Percentiles rank a stretch among this genome's conserved stretches.
Evolutionary conservation across 352 stramenopile genomes (phyloP).

Genomic region (Hyaloperonospora brassicae): DNA sequence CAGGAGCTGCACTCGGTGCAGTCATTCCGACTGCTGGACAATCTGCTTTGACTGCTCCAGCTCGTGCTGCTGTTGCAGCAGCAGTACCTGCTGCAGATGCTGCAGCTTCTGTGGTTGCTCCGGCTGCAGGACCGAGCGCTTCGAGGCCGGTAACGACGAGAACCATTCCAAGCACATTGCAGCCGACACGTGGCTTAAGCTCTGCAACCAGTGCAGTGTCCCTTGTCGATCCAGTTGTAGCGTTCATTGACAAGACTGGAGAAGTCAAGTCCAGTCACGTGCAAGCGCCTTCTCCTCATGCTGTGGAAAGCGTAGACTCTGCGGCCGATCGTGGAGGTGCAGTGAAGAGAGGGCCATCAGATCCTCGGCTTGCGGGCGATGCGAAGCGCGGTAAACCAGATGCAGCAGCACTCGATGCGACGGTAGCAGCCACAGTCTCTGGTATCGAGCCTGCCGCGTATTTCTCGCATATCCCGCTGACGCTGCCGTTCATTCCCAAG

Average conservation of each 20-base stretch:
- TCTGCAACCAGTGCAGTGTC: conserved; percentile 6
- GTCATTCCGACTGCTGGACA: background rate
- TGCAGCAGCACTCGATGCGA: background rate
- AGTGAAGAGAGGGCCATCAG: conserved; percentile 13
- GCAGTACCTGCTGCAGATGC: conserved; percentile 3
- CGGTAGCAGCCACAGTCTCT: conserved; percentile 3
- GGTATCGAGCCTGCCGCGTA: conserved; percentile 22
- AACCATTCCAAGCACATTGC: conserved; percentile 15
- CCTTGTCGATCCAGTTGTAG: conserved; percentile 38
- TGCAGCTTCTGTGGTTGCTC: background rate
- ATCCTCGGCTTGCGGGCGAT: conserved; percentile 13
- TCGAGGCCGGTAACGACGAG: background rate
- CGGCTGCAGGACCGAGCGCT: background rate
- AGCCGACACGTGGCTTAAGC: conserved; percentile 4
- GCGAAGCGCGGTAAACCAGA: conserved; percentile 28
- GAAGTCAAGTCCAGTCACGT: conserved; percentile 12
- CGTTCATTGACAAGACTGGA: conserved; percentile 63
- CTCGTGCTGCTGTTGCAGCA: conserved; percentile 4
- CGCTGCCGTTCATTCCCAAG: conserved; percentile 42
- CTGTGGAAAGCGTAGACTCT: conserved; percentile 25
- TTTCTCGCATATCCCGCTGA: conserved; percentile 47
- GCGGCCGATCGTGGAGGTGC: conserved; percentile 6
- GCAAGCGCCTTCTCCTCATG: conserved; percentile 20
- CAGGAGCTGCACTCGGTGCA: conserved; percentile 9
- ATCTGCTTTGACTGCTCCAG: background rate